Conservation (phyloP, 805 yeast species). For the Pichia sporocuriosa region DNA sequence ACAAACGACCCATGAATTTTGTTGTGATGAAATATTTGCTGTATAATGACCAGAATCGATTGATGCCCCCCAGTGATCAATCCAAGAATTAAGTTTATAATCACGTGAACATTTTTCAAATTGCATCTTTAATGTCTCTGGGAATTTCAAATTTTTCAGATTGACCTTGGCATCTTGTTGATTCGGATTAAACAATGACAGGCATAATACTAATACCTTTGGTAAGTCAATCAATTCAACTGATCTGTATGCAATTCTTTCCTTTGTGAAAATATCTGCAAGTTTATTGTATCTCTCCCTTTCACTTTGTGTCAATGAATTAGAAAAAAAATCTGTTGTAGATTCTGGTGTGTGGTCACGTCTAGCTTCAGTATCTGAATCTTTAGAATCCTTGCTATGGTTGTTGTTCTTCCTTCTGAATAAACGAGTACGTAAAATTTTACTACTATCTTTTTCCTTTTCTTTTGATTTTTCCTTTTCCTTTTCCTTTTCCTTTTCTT, state of each 20-base stretch:
- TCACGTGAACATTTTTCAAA: constrained; percentile 32
- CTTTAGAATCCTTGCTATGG: neutral
- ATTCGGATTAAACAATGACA: constrained; percentile 26
- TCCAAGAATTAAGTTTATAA: constrained; percentile 55
- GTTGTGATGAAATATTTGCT: constrained; percentile 48
- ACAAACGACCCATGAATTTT: constrained; percentile 59
- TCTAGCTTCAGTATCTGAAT: constrained; percentile 4
- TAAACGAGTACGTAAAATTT: too few species aligned
- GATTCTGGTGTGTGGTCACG: neutral
- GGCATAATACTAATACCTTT: constrained; percentile 27
- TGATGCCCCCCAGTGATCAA: constrained; percentile 60
- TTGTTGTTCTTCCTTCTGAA: neutral
- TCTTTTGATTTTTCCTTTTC: constrained; percentile 11
- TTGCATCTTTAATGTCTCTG: constrained; percentile 29
- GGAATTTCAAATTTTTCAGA: constrained; percentile 20
- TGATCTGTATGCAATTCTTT: constrained; percentile 25
- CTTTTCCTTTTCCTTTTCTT: constrained; percentile 21
- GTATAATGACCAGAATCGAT: constrained; percentile 75
- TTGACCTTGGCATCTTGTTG: constrained; percentile 23
- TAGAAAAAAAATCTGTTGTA: constrained; percentile 6
- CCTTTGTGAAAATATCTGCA: constrained; percentile 16
- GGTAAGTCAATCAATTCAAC: constrained; percentile 32
- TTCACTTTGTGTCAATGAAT: constrained; percentile 17
- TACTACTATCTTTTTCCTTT: constrained; percentile 7
- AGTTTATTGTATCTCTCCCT: constrained; percentile 18